phyloP scores from a whole-genome alignment of 2,329 filamentous ascomycete genomes.

The Diaporthe eres region DNA sequence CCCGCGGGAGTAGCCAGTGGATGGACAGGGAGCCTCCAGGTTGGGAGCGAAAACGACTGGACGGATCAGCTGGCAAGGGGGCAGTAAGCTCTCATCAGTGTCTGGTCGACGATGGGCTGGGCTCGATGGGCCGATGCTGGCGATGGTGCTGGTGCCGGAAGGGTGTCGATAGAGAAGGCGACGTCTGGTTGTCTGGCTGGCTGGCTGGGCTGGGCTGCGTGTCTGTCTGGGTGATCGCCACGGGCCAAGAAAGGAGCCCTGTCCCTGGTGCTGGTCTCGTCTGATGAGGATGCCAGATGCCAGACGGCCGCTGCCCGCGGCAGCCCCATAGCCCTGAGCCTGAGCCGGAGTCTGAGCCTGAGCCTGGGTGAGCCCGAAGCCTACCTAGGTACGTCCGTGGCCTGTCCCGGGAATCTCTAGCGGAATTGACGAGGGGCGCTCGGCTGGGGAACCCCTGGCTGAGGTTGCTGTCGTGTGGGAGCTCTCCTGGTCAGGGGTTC shows the following conservation, averaged over 20 bases:
- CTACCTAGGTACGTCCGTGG: background rate
- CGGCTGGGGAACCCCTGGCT: constrained; percentile 34
- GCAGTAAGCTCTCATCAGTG: background rate
- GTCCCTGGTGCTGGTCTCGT: constrained; percentile 11
- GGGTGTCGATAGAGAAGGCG: constrained; percentile 20
- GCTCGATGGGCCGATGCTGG: constrained; percentile 17
- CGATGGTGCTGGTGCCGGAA: constrained; percentile 12
- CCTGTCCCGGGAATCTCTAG: constrained; percentile 25
- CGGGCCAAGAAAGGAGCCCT: constrained; percentile 25
- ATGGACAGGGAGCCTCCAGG: constrained; percentile 21
- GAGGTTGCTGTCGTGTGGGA: constrained; percentile 5
- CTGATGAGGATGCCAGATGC: constrained; percentile 22
- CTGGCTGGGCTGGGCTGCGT: constrained; percentile 7
- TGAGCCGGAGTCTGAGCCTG: background rate
- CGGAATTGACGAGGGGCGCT: background rate
- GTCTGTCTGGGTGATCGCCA: constrained; percentile 28
- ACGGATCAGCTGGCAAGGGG: constrained; percentile 26
- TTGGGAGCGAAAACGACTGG: constrained; percentile 26
- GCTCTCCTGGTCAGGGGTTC: constrained; percentile 24
- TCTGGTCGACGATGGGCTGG: constrained; percentile 2
- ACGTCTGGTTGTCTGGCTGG: constrained; percentile 7
- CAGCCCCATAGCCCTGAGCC: constrained; percentile 12
- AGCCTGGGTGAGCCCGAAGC: background rate
- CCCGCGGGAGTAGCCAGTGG: constrained; percentile 29
- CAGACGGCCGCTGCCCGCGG: constrained; percentile 26